A percentile compares a stretch with the other conserved stretches of the same genome.
Conservation (phyloP, 108 stramenopile genomes). For the Poteriospumella lacustris region DNA sequence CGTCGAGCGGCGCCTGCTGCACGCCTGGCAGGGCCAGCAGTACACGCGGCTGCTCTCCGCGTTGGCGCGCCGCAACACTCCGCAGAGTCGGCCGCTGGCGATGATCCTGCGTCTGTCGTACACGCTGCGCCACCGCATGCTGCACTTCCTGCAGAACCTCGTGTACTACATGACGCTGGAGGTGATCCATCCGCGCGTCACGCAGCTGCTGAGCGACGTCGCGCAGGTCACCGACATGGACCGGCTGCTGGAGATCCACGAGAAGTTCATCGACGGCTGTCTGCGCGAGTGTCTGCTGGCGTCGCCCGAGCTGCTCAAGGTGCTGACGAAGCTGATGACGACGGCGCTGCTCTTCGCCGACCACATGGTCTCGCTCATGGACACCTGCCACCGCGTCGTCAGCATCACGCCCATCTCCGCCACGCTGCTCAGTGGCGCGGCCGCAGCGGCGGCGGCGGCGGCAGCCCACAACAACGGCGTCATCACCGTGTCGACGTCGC, state of each 20-base stretch:
- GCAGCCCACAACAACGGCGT: too few species aligned
- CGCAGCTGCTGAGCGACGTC: conserved; percentile 57
- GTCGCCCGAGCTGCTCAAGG: conserved; percentile 65
- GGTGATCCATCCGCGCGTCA: conserved; percentile 66
- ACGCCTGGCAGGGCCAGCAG: conserved; percentile 81
- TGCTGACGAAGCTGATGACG: conserved; percentile 45
- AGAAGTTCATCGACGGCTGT: conserved; percentile 71
- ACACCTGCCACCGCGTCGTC: background rate
- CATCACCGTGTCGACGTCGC: too few species aligned
- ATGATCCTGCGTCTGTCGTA: conserved; percentile 69
- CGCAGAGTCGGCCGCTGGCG: too few species aligned
- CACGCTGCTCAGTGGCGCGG: too few species aligned
- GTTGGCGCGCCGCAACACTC: too few species aligned
- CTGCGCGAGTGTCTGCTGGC: conserved; percentile 87
- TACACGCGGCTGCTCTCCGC: too few species aligned
- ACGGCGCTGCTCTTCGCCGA: conserved; percentile 52
- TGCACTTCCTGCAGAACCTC: conserved; percentile 92
- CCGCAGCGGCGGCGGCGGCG: too few species aligned
- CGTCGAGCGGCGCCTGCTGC: conserved; percentile 84
- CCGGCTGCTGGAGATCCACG: conserved; percentile 68
- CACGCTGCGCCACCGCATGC: conserved; percentile 83
- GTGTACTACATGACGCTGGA: conserved; percentile 95
- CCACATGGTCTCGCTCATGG: conserved; percentile 27
- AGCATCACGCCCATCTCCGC: background rate
- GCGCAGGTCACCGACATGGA: conserved; percentile 65